Base-by-base conservation (phyloP, 2,329 filamentous ascomycete species). In the Aureobasidium sp. region DNA sequence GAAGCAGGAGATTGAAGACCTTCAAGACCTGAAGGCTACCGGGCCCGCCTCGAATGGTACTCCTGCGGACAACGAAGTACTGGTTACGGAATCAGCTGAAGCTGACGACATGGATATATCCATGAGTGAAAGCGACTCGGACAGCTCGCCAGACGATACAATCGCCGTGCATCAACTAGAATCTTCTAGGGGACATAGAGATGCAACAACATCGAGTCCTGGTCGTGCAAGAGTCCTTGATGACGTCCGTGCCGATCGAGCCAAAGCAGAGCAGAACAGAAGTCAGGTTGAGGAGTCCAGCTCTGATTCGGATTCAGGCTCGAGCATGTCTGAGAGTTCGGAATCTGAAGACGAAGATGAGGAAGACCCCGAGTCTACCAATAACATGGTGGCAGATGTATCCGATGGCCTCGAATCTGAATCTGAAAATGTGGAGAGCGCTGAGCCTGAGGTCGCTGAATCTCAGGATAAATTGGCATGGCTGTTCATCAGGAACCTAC, bases 1-100 rank as follows among this genome's bases (percentile, higher is more conserved):
- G 62, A 75, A 73, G 53, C 68, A 72, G 32, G 73, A 75, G 63
- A 73, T 75, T 7, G 53, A 63, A 6, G 25, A 53, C 3, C 34
- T 49, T 16, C 45, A 41, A 3, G 29, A 62, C 5, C 25, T 13
- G 5, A 25, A 48, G 25, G 9, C 32, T 29, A 9, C 27, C 13
- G 52, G 13, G 21, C 21, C 1, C 21, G 21, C 21, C 21, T 21
- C 21, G 21, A 21, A 21, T 21, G 21, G 21, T 21, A 21, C 21
- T 21, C 1, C 21, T 21, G 21, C 21, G 10, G 34, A 10, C 21
- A 36, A 50, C 5, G 10, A 6, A 27, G 16, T 48, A n/a, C 27
- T 15, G 15, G n/a, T 13, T 27, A 47, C 44, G 25, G 9, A 7
- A 49, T 11, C 30, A 3, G 25, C 15, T 32, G n/a, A 57, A 11